Base-by-base conservation (phyloP, 2,329 filamentous ascomycete species). In the Metarhizium robertsii region DNA sequence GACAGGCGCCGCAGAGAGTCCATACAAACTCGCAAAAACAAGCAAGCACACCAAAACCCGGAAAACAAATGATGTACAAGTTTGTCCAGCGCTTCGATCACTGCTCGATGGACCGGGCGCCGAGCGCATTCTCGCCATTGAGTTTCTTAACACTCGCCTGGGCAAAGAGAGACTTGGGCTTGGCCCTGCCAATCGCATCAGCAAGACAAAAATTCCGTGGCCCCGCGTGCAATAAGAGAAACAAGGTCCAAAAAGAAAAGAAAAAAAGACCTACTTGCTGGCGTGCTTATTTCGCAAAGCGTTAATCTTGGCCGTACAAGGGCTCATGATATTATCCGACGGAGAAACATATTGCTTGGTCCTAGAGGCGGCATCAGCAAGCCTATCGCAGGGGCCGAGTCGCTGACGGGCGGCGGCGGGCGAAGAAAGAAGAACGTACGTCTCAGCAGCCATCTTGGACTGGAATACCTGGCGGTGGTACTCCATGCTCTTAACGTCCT, bases 311-410 rank as follows among this genome's bases (percentile, higher is more conserved):
- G 88, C 86, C 18, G 86, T 88, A 71, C 88, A 91, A 40, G 90
- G 90, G 64, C 87, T 91, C 85, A 91, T 88, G 76, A 95, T 92
- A 72, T 84, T 85, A 71, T 95, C 90, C n/a, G 88, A 92, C 2
- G 90, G 90, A 18, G 87, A 92, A 69, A 92, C 77, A 73, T 92
- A 92, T 61, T 59, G 56, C 34, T 48, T 53, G 32, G 55, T 57
- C 29, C 53, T 58, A 53, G 36, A 45, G 34, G 49, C 16, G 16
- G 6, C 50, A n/a, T 57, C 53, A 55, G 57, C 50, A 49, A 34
- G 16, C 18, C 14, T 38, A n/a, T 48, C 53, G 43, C 40, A 50
- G 29, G 20, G 40, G 40, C 25, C 25, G 4, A 25, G 25, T 18
- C 40, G 32, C 5, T 11, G 7, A 34, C 6, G 32, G 7, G 32